These are phyloP conservation scores for Cytidiella melzeri DNA, from an alignment of 768 basidiomycete species.

Conservation along the genomic window DNA sequence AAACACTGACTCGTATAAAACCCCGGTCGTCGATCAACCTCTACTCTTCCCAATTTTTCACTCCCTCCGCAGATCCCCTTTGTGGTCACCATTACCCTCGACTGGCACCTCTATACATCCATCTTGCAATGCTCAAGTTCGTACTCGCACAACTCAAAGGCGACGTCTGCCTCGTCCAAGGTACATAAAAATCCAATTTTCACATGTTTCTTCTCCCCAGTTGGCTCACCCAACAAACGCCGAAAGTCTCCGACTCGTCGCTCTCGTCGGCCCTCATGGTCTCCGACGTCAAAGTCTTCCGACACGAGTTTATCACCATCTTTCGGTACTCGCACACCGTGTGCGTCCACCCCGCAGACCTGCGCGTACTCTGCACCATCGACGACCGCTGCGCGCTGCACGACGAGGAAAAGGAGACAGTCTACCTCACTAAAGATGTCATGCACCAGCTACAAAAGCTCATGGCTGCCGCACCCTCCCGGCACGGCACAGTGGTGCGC, in stretches of 20 bases:
- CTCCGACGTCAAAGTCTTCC: constrained; percentile 21
- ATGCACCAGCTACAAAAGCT: constrained; percentile 28
- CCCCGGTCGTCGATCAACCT: not conserved
- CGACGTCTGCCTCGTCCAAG: constrained; percentile 23
- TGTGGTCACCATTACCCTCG: too few relatives aligned
- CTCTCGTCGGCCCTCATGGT: not conserved
- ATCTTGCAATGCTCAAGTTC: constrained; percentile 10
- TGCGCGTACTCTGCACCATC: constrained; percentile 29
- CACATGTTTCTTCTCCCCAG: not conserved
- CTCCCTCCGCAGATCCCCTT: not conserved
- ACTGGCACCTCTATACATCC: not conserved
- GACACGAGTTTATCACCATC: constrained; percentile 34
- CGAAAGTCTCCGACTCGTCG: constrained; percentile 16
- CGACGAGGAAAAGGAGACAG: constrained; percentile 30
- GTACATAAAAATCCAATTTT: too few relatives aligned
- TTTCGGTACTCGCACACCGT: constrained; percentile 32
- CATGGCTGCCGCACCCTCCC: constrained; percentile 8
- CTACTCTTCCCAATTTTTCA: not conserved
- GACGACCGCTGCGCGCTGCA: constrained; percentile 23
- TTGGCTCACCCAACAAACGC: constrained; percentile 13
- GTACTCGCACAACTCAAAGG: constrained; percentile 24
- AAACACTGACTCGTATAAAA: not conserved
- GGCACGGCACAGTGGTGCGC: not conserved
- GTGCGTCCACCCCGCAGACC: constrained; percentile 29
- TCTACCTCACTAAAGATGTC: constrained; percentile 30